These are phyloP conservation scores for Geosmithia flava DNA, from an alignment of 2,329 filamentous ascomycete species.

Conservation along the genomic window DNA sequence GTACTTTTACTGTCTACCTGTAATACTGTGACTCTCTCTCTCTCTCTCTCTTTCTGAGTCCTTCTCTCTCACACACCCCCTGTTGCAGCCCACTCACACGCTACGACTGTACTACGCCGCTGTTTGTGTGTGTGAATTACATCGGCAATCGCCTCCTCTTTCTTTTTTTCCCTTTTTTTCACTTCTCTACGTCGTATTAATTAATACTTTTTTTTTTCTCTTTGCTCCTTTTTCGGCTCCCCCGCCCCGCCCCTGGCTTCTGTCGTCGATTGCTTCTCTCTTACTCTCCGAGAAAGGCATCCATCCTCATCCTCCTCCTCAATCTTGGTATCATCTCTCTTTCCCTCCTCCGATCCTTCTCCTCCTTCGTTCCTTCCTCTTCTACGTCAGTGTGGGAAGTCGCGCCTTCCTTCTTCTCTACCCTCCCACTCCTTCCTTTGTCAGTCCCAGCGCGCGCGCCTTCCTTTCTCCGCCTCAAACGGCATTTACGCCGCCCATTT, in stretches of 20 bases:
- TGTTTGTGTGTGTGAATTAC: neutral
- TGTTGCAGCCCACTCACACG: no score
- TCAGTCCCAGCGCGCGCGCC: neutral
- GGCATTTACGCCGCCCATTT: no score
- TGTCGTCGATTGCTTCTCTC: neutral
- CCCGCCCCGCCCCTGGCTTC: neutral
- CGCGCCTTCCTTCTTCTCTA: neutral
- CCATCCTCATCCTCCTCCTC: no score
- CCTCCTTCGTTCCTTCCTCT: neutral
- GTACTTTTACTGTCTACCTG: no score
- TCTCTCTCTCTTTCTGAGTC: no score
- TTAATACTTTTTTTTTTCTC: neutral
- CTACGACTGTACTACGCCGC: neutral
- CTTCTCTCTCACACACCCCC: no score
- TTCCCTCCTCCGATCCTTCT: neutral
- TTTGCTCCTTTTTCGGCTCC: neutral
- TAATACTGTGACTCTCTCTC: no score
- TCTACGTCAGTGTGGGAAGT: neutral
- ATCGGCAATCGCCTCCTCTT: neutral
- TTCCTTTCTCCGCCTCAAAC: neutral
- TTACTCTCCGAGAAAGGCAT: neutral
- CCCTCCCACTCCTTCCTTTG: neutral
- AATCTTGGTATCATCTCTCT: neutral
- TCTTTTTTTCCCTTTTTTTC: neutral
- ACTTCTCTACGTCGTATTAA: neutral